These are phyloP conservation scores for Euphorbia celastroides DNA, from an alignment of 441 rosid genomes.

Conservation along the genomic window DNA sequence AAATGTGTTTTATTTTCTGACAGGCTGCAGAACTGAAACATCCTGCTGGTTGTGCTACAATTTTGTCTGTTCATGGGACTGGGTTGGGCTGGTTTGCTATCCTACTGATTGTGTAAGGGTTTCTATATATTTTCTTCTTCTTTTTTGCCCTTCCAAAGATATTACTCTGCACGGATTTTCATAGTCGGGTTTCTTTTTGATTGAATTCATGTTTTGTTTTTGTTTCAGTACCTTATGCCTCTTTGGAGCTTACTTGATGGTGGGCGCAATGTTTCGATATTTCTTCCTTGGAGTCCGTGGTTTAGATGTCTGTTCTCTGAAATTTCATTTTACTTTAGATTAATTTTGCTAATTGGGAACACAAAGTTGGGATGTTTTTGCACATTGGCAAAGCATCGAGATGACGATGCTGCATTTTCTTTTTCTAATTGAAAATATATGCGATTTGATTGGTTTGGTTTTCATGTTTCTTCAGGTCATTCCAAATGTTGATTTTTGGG, in stretches of 20 bases:
- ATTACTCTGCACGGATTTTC: slow-evolving; percentile 1
- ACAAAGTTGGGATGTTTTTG: background rate
- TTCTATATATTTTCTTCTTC: slow-evolving; percentile 10
- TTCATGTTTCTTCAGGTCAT: slow-evolving; percentile 41
- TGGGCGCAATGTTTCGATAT: slow-evolving; percentile 62
- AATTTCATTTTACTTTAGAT: background rate
- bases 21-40: slow-evolving; percentile 73
- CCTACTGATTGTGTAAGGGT: slow-evolving; percentile 52
- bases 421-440: background rate
- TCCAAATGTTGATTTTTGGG: slow-evolving; percentile 83
- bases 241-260: slow-evolving; percentile 72
- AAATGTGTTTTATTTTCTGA: slow-evolving; percentile 13
- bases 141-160: background rate
- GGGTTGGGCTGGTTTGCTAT: slow-evolving; percentile 87
- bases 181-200: slow-evolving; percentile 10
- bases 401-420: background rate
- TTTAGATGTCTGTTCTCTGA: slow-evolving; percentile 48
- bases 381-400: background rate
- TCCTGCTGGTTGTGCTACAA: slow-evolving; percentile 84
- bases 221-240: slow-evolving; percentile 58
- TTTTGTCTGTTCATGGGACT: slow-evolving; percentile 43
- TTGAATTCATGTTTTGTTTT: slow-evolving; percentile 15
- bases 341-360: background rate
- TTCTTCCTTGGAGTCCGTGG: slow-evolving; percentile 64
- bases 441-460: slow-evolving; percentile 8